Percentiles rank a stretch among this genome's conserved stretches.
phyloP scores from a whole-genome alignment of 257 asterid species.

The Fraxinus americana region DNA sequence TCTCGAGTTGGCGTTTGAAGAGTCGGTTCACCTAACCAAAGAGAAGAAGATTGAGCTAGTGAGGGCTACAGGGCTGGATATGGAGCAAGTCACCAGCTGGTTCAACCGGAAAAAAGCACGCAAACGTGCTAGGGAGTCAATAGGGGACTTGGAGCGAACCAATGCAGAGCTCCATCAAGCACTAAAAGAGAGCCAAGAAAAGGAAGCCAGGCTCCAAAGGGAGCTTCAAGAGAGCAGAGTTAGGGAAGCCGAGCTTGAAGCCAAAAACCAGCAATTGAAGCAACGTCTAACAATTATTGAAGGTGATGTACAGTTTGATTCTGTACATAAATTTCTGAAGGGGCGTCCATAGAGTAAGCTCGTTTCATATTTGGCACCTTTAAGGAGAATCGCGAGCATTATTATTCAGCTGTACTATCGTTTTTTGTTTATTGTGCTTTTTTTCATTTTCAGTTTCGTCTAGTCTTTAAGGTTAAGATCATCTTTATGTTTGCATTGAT shows the following conservation, averaged over 20 bases:
- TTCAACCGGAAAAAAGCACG: conserved; percentile 21
- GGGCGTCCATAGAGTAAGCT: conserved; percentile 4
- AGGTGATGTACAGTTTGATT: conserved; percentile 16
- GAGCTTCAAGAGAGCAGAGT: conserved; percentile 21
- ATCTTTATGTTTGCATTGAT: neutral
- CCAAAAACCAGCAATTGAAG: conserved; percentile 23
- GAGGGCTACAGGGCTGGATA: conserved; percentile 32
- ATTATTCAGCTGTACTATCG: no score
- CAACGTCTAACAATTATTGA: neutral
- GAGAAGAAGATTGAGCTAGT: conserved; percentile 24
- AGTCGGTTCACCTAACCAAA: conserved; percentile 24
- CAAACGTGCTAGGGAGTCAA: conserved; percentile 16
- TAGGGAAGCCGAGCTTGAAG: conserved; percentile 24
- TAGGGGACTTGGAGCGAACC: conserved; percentile 16
- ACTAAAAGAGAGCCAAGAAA: neutral
- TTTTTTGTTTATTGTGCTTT: no score
- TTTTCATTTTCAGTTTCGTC: neutral
- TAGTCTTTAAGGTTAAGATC: neutral
- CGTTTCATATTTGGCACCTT: neutral
- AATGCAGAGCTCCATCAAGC: conserved; percentile 21
- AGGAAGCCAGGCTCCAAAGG: conserved; percentile 17
- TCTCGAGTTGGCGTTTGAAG: conserved; percentile 25
- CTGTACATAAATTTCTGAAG: neutral
- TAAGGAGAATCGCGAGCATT: no score
- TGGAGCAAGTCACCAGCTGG: conserved; percentile 38